Base-by-base conservation (phyloP, 371 early-diverging fungal species). In the Chytridium lagenaria region DNA sequence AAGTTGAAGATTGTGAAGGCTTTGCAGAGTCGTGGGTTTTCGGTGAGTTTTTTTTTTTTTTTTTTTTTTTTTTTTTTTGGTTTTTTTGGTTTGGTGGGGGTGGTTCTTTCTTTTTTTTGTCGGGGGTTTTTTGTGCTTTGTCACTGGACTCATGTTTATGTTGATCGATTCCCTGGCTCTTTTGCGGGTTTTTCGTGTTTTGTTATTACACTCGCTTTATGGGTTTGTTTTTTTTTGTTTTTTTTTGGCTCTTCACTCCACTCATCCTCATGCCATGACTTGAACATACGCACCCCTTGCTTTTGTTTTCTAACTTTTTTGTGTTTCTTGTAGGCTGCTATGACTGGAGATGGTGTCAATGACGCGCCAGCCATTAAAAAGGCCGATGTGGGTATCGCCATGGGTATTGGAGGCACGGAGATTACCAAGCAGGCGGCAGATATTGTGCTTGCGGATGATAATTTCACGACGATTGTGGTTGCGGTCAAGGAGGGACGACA, bases 281-380 rank as follows among this genome's bases (percentile, higher is more conserved):
- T n/a, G n/a, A n/a, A n/a, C n/a, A n/a, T n/a, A n/a, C n/a, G n/a
- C 31, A 36, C 33, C 39, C 37, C 39, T 12, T 30, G 0, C 34
- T 0, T 71, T 59, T 19, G 19, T 59, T 64, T 37, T 22, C 34
- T 68, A 64, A 19, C 67, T 26, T 30, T 50, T 72, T 22, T 73
- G 2, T 30, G 44, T 44, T 44, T 44, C 44, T 19, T 44, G 7
- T 44, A 69, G 71, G 67, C 74, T 44, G 80, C 80, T n/a, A 95
- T 95, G 94, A 95, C 95, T 23, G 98, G 98, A 66, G 93, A 97
- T 82, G 92, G 98, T 83, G 91, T 96, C 51, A 96, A 93, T 78
- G 97, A 97, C 83, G 93, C 94, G 1, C 94, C 93, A 0, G 97
- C 97, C 36, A 89, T 97, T 67, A 95, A 95, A 75, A 88, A 91